Evolutionary conservation across 306 rosid genomes (phyloP), one percentile per base, ranked within the genome.

Genomic region (Macrotyloma uniflorum): DNA sequence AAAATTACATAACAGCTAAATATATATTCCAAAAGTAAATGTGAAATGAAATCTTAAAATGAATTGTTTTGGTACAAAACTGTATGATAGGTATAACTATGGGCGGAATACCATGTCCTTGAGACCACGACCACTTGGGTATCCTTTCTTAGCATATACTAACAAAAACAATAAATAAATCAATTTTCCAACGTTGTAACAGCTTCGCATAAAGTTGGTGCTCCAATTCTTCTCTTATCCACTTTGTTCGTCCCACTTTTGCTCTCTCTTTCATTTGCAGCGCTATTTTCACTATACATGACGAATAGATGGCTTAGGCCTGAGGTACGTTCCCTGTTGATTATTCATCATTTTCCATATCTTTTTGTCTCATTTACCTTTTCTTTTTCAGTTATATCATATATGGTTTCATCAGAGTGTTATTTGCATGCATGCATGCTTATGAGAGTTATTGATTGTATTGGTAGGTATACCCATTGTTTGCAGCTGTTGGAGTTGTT

Each of bases 281-380:
- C 83, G 82, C 83, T 59, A 59, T n/a, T n/a, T n/a, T n/a, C n/a
- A n/a, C n/a, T n/a, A n/a, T n/a, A n/a, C n/a, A n/a, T 71, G 80
- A 70, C 87, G 6, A 90, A 63, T 80, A 87, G 88, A 26, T 93
- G 98, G 98, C 72, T 93, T 70, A 93, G 96, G 84, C 94, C 93
- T 5, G 97, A 91, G 94, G 97, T 88, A 51, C 22, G 54, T 24
- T 30, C 19, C 13, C 24, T 30, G 14, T 30, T 16, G 12, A 62
- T 35, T 8, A 22, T 55, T 13, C 23, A 36, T 38, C 20, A 22
- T 3, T 51, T 28, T 57, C 3, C 35, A 13, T 57, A 1, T 19
- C 6, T 26, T 16, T 20, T 6, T 50, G 2, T 46, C 11, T 46
- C 5, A 14, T 26, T 26, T 26, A 26, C 28, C 28, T 26, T 26